Percentiles rank a stretch among this genome's conserved stretches.
Evolutionary conservation across 78 protist species (phyloP).

Genomic region (Cavenderia fasciculata): DNA sequence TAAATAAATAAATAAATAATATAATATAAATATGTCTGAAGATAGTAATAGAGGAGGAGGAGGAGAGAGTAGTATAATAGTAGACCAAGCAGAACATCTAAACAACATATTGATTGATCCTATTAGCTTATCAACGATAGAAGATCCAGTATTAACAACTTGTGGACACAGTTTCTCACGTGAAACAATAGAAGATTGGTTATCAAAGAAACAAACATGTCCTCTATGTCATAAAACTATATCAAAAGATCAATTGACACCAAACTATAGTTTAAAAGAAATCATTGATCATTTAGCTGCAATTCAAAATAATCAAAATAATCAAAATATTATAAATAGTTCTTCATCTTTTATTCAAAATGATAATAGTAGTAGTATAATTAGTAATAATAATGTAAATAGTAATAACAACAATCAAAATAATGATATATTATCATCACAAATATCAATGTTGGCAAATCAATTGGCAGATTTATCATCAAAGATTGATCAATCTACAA

Average conservation of each 20-base stretch:
- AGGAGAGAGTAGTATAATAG: too few species aligned
- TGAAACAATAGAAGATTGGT: constrained; percentile 22
- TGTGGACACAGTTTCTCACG: constrained; percentile 62
- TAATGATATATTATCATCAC: background rate
- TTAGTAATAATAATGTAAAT: too few species aligned
- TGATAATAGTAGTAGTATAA: too few species aligned
- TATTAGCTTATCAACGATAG: background rate
- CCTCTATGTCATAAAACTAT: constrained; percentile 37
- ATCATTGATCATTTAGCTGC: background rate
- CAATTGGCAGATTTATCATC: background rate
- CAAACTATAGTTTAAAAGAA: constrained; percentile 55
- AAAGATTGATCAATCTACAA: background rate
- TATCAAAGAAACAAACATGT: constrained; percentile 16
- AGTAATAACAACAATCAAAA: background rate
- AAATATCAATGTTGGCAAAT: background rate
- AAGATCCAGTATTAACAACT: constrained; percentile 31
- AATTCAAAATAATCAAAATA: background rate
- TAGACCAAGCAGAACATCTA: background rate
- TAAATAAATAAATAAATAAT: too few species aligned
- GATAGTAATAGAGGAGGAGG: too few species aligned
- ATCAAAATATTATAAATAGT: background rate
- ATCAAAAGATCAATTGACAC: background rate
- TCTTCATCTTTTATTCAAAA: too few species aligned
- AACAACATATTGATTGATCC: constrained; percentile 1
- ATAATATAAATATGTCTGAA: too few species aligned